phyloP scores from a whole-genome alignment of 1,139 yeast genomes.

The Zygosaccharomyces pseudobailii region DNA sequence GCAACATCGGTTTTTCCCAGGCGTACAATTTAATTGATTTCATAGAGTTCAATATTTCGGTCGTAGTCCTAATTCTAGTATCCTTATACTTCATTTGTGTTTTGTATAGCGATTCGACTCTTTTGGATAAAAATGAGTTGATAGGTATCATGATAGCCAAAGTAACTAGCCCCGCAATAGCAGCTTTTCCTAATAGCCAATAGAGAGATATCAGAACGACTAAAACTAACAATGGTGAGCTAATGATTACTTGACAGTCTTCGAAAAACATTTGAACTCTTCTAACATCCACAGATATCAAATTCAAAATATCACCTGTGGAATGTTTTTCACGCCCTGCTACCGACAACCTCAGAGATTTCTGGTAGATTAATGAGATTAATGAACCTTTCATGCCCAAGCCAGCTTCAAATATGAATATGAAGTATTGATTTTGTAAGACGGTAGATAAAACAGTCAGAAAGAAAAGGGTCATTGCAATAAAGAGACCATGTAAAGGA shows the following conservation, averaged over 20 bases:
- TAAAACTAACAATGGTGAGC: slow-evolving; percentile 55
- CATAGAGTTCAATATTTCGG: slow-evolving; percentile 59
- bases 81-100: slow-evolving; percentile 68
- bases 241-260: slow-evolving; percentile 49
- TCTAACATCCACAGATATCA: slow-evolving; percentile 55
- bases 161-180: slow-evolving; percentile 54
- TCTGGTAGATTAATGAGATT: slow-evolving; percentile 47
- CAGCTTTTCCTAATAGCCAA: slow-evolving; percentile 55
- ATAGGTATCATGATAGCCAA: slow-evolving; percentile 56
- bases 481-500: slow-evolving; percentile 46
- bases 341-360: slow-evolving; percentile 46
- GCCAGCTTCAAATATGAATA: slow-evolving; percentile 49
- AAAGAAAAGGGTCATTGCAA: slow-evolving; percentile 48
- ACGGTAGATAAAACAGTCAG: slow-evolving; percentile 45
- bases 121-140: slow-evolving; percentile 47
- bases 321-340: slow-evolving; percentile 43
- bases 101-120: slow-evolving; percentile 46
- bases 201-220: slow-evolving; percentile 54
- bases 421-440: slow-evolving; percentile 48
- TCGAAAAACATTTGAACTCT: slow-evolving; percentile 51
- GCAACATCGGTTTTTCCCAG: slow-evolving; percentile 66
- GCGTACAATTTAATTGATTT: slow-evolving; percentile 69
- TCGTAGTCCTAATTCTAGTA: slow-evolving; percentile 49
- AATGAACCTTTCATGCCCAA: slow-evolving; percentile 49
- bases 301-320: slow-evolving; percentile 55